A percentile compares a stretch with the other conserved stretches of the same genome.
These are phyloP conservation scores for Capsicum rhomboideum DNA, from an alignment of 257 asterid species.

Conservation along the genomic window DNA sequence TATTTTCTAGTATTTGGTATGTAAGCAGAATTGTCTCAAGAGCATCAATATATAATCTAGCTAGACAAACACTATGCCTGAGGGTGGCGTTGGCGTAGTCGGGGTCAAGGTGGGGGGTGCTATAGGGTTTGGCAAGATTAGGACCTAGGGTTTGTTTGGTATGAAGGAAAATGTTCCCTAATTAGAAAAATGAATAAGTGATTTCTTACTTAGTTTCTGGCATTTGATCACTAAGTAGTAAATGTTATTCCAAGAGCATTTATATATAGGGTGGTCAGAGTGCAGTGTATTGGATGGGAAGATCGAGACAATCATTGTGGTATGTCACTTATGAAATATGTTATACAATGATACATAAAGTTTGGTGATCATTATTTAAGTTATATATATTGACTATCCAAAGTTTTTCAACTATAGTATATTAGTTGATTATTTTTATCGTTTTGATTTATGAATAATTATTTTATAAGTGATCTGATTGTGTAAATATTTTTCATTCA, in stretches of 20 bases:
- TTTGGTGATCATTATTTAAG: background rate
- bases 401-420: background rate
- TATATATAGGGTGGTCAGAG: background rate
- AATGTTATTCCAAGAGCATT: background rate
- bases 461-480: background rate
- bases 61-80: background rate
- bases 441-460: no score
- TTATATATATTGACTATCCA: background rate
- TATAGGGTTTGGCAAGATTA: background rate
- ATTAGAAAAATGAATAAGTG: no score
- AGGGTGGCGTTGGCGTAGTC: no score
- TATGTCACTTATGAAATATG: background rate
- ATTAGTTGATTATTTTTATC: background rate
- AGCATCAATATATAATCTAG: background rate
- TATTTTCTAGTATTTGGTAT: background rate
- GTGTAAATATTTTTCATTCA: slow-evolving; percentile 1
- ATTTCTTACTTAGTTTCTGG: background rate
- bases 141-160: background rate
- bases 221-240: background rate
- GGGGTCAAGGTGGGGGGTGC: background rate
- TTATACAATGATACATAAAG: background rate
- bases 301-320: background rate
- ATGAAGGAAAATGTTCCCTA: background rate
- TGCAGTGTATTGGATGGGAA: background rate
- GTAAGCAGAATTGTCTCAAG: background rate